Evolutionary conservation across 441 rosid genomes (phyloP).

Genomic region (Brassica balearica): DNA sequence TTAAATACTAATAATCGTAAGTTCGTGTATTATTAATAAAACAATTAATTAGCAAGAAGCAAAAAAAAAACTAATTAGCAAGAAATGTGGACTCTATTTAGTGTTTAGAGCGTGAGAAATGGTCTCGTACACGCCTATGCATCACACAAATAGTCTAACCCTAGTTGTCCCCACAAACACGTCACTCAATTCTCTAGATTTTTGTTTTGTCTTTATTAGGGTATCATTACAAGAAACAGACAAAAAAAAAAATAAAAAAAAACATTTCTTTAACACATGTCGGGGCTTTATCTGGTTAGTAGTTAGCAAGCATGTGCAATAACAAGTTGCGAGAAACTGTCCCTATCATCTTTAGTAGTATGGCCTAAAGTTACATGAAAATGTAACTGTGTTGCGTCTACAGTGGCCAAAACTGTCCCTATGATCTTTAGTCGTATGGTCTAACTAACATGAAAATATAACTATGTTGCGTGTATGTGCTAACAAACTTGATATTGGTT

Average conservation of each 20-base stretch:
- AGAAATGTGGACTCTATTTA: conserved; percentile 8
- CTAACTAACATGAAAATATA: background rate
- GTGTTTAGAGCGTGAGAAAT: conserved; percentile 37
- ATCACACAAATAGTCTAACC: conserved; percentile 43
- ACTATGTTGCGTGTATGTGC: background rate
- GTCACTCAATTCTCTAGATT: conserved; percentile 34
- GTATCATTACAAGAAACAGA: conserved; percentile 17
- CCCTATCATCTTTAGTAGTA: background rate
- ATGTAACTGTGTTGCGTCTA: too few species aligned
- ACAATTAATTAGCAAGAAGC: background rate
- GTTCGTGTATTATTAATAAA: conserved; percentile 29
- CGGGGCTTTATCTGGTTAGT: conserved; percentile 33
- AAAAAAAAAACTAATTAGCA: background rate
- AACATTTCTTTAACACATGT: conserved; percentile 23
- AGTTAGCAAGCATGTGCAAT: background rate
- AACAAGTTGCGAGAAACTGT: conserved; percentile 3
- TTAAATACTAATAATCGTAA: conserved; percentile 7
- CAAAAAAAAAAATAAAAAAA: background rate
- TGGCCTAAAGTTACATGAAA: background rate
- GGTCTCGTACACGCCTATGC: conserved; percentile 42
- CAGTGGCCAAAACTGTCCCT: too few species aligned
- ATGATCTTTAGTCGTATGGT: background rate
- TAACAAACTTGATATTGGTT: background rate
- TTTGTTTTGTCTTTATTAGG: conserved; percentile 38
- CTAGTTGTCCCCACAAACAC: conserved; percentile 44